A percentile compares a stretch with the other conserved stretches of the same genome.
Conservation (phyloP, 2,329 filamentous ascomycete species). For the Aspergillus piperis region DNA sequence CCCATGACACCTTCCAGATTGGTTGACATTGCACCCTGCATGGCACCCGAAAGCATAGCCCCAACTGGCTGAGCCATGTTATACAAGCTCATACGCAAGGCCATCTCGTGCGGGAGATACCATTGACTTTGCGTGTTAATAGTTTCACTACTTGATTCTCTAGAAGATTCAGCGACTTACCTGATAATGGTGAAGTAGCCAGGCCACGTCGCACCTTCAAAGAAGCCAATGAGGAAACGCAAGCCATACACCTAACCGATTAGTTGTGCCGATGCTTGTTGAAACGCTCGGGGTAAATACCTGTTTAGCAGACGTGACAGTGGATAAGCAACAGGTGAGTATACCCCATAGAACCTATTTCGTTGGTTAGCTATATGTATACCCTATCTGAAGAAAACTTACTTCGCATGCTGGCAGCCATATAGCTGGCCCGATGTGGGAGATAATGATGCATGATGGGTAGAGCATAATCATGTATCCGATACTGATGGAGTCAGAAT, state of each 20-base stretch:
- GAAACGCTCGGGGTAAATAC: background rate
- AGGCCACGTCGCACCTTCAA: slow-evolving; percentile 6
- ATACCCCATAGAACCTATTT: slow-evolving; percentile 3
- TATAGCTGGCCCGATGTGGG: slow-evolving; percentile 1
- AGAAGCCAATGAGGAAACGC: slow-evolving; percentile 9
- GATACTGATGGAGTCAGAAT: background rate
- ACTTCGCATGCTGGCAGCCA: slow-evolving; percentile 8
- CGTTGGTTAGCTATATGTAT: background rate
- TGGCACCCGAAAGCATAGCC: slow-evolving; percentile 10
- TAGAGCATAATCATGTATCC: slow-evolving; percentile 11
- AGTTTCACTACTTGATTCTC: too few relatives aligned
- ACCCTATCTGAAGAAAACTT: background rate
- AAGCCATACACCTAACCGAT: slow-evolving; percentile 3
- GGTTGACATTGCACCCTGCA: slow-evolving; percentile 11
- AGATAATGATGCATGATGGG: slow-evolving; percentile 8
- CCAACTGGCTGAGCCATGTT: slow-evolving; percentile 12
- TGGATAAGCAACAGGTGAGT: slow-evolving; percentile 1
- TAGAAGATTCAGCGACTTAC: background rate
- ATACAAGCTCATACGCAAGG: slow-evolving; percentile 11
- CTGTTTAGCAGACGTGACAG: slow-evolving; percentile 1
- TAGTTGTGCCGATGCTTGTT: background rate
- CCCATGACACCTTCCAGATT: slow-evolving; percentile 8
- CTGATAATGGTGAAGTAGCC: slow-evolving; percentile 12
- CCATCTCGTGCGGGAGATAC: slow-evolving; percentile 10
- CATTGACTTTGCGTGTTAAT: background rate